Evolutionary conservation across 2,329 filamentous ascomycete genomes (phyloP).

Genomic region (Apiospora kogelbergensis): DNA sequence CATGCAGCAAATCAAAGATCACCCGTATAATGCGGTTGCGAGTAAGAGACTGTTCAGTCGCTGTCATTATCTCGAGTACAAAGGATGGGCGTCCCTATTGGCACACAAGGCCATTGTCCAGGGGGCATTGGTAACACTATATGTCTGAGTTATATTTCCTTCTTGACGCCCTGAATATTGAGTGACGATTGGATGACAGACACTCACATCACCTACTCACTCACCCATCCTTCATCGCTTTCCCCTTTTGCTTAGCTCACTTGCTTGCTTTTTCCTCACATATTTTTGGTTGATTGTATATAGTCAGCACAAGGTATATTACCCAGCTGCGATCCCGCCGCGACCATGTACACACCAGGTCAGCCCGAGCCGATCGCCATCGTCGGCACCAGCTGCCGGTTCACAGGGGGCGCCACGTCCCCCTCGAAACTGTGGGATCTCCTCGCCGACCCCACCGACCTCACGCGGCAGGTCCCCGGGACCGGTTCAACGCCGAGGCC

Average conservation of each 20-base stretch:
- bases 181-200: background rate
- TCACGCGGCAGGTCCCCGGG: constrained; percentile 28
- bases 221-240: background rate
- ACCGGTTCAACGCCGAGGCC: constrained; percentile 25
- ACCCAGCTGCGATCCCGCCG: background rate
- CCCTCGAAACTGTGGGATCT: constrained; percentile 29
- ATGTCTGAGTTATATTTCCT: background rate
- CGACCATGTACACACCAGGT: background rate
- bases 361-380: constrained; percentile 28
- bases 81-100: background rate
- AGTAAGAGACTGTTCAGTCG: background rate
- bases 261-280: background rate
- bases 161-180: background rate
- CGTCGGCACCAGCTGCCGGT: constrained; percentile 30
- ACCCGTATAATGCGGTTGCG: background rate
- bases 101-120: background rate
- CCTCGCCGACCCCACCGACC: constrained; percentile 24
- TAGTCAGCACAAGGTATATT: background rate
- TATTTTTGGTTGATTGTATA: background rate
- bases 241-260: background rate
- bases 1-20: constrained; percentile 6
- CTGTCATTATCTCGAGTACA: background rate
- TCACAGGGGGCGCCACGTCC: constrained; percentile 27
- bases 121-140: background rate
- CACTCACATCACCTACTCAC: background rate